Conservation (phyloP, 2,329 filamentous ascomycete genomes). For the Penicillium corylophilum region DNA sequence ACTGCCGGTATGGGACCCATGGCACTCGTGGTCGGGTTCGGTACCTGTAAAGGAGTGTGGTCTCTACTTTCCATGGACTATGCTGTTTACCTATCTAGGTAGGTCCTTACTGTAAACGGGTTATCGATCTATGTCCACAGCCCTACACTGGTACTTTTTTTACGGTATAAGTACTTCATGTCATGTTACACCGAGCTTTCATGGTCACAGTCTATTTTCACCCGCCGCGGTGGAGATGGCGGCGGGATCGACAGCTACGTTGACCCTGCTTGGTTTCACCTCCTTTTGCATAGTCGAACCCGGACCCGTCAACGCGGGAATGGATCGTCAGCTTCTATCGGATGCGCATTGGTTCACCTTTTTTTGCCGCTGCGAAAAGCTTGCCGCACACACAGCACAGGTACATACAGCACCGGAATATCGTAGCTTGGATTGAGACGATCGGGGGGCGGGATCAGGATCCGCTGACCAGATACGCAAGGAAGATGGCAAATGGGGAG, state of each 20-base stretch:
- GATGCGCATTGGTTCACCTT: background rate
- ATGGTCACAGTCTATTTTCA: background rate
- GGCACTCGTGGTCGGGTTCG: conserved; percentile 7
- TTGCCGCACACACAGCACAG: background rate
- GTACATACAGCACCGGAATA: background rate
- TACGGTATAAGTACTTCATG: too few relatives aligned
- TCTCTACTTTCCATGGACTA: too few relatives aligned
- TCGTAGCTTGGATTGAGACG: background rate
- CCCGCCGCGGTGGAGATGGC: background rate
- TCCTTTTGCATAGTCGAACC: conserved; percentile 16
- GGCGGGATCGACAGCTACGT: conserved; percentile 26
- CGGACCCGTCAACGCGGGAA: conserved; percentile 27
- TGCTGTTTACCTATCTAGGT: background rate
- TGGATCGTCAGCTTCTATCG: conserved; percentile 27
- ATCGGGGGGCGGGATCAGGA: background rate
- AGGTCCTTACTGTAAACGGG: background rate
- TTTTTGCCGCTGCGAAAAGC: background rate
- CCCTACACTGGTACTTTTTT: too few relatives aligned
- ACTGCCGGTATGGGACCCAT: conserved; percentile 19
- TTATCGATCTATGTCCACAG: background rate
- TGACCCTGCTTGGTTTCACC: conserved; percentile 27
- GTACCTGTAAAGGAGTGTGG: conserved; percentile 5
- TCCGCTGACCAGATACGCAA: background rate
- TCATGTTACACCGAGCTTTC: background rate
- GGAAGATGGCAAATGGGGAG: too few relatives aligned